Evolutionary conservation across 768 basidiomycete species (phyloP).

Genomic region (Naganishia onofrii): DNA sequence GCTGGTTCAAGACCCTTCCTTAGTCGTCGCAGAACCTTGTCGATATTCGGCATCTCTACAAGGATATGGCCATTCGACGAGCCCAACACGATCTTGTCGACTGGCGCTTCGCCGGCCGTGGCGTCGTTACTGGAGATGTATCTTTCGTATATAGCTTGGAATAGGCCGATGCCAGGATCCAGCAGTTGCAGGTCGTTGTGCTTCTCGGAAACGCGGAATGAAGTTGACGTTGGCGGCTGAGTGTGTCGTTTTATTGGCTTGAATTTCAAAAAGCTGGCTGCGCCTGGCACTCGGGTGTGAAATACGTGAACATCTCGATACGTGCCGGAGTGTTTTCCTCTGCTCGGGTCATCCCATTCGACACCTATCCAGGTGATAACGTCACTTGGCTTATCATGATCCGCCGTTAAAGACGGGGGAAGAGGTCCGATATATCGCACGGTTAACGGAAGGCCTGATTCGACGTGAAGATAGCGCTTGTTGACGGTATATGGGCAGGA

Average conservation of each 20-base stretch:
- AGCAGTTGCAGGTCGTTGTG: constrained; percentile 18
- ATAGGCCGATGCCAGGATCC: constrained; percentile 60
- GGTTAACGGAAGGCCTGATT: constrained; percentile 37
- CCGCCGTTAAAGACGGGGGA: constrained; percentile 21
- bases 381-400: neutral
- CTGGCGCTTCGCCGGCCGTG: neutral
- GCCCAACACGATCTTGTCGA: constrained; percentile 63
- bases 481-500: constrained; percentile 28
- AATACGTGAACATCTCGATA: constrained; percentile 80
- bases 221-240: neutral
- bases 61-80: constrained; percentile 78
- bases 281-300: constrained; percentile 41
- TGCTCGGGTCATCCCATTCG: constrained; percentile 83
- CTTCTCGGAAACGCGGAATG: neutral
- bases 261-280: constrained; percentile 44
- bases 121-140: constrained; percentile 55
- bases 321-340: constrained; percentile 83
- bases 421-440: constrained; percentile 42
- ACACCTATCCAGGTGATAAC: constrained; percentile 76
- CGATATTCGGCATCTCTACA: constrained; percentile 79
- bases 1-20: constrained; percentile 4
- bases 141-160: constrained; percentile 69
- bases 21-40: constrained; percentile 52
- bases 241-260: neutral
- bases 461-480: constrained; percentile 40